Conservation (phyloP, 352 stramenopile species). For the Phytophthora podocarpi region DNA sequence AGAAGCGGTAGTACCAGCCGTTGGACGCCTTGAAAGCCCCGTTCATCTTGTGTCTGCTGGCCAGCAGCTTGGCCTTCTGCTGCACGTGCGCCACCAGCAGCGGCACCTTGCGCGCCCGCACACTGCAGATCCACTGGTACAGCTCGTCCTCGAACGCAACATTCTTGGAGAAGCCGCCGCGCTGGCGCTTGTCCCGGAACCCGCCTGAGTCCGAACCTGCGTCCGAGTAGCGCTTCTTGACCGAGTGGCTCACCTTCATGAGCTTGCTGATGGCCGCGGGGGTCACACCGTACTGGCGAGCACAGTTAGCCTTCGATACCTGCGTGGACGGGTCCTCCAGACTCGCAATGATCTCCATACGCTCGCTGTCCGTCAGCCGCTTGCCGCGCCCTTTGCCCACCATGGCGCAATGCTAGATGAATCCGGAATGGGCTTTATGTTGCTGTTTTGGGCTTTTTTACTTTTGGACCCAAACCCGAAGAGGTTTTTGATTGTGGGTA, state of each 20-base stretch:
- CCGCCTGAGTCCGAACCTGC: slow-evolving; percentile 37
- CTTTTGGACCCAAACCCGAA: too few species aligned
- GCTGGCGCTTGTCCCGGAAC: slow-evolving; percentile 58
- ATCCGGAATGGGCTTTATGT: too few species aligned
- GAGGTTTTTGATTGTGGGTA: too few species aligned
- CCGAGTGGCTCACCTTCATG: slow-evolving; percentile 70
- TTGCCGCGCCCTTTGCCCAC: slow-evolving; percentile 39
- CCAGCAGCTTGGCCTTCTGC: slow-evolving; percentile 59
- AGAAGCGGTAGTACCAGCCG: slow-evolving; percentile 84
- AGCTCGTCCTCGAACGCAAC: slow-evolving; percentile 65
- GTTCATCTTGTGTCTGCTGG: slow-evolving; percentile 44
- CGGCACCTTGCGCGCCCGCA: slow-evolving; percentile 49
- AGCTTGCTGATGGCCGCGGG: slow-evolving; percentile 81
- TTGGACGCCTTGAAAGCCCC: slow-evolving; percentile 68
- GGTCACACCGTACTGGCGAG: slow-evolving; percentile 67
- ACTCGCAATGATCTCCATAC: slow-evolving; percentile 75
- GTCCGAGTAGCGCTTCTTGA: slow-evolving; percentile 75
- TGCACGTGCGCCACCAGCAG: slow-evolving; percentile 61
- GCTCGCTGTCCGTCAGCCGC: slow-evolving; percentile 73
- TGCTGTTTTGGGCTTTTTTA: too few species aligned
- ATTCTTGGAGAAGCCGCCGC: slow-evolving; percentile 69
- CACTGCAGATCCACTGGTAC: slow-evolving; percentile 66
- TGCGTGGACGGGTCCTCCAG: slow-evolving; percentile 61
- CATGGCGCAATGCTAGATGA: neutral
- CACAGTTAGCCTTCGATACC: slow-evolving; percentile 61